A percentile compares a stretch with the other conserved stretches of the same genome.
Conservation (phyloP, 2,329 filamentous ascomycete species). For the Ophiostoma ips region DNA sequence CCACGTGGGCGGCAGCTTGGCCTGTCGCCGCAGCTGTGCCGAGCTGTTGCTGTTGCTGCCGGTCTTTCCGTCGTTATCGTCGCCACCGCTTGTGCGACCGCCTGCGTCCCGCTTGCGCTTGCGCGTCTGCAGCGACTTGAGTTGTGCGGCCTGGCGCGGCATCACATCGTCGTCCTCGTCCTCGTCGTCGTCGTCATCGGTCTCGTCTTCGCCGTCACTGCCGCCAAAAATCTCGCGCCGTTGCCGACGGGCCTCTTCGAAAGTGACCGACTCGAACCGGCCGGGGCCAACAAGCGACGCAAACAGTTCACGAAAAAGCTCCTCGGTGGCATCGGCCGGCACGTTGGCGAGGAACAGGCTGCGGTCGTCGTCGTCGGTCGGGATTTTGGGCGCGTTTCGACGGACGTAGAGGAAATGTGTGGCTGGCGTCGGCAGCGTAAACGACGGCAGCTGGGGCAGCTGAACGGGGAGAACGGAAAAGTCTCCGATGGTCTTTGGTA, state of each 20-base stretch:
- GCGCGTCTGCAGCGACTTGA: constrained; percentile 27
- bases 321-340: constrained; percentile 68
- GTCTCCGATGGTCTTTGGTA: constrained; percentile 30
- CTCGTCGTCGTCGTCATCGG: not conserved
- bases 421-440: constrained; percentile 34
- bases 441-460: constrained; percentile 50
- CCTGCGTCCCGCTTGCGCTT: constrained; percentile 34
- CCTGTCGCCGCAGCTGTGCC: not conserved
- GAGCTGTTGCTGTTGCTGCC: not conserved
- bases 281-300: constrained; percentile 59
- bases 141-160: constrained; percentile 28
- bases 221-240: not conserved
- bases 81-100: constrained; percentile 8
- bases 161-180: constrained; percentile 19
- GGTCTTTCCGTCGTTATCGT: not conserved
- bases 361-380: constrained; percentile 57
- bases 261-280: constrained; percentile 62
- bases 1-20: constrained; percentile 55
- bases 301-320: constrained; percentile 65
- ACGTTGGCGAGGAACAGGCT: constrained; percentile 87
- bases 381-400: constrained; percentile 65
- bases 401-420: constrained; percentile 81
- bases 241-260: constrained; percentile 46
- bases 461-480: constrained; percentile 58
- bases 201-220: not conserved